Evolutionary conservation across 305 asterid genomes (phyloP), one percentile per base, ranked within the genome.

Genomic region (Plantago coronopus): DNA sequence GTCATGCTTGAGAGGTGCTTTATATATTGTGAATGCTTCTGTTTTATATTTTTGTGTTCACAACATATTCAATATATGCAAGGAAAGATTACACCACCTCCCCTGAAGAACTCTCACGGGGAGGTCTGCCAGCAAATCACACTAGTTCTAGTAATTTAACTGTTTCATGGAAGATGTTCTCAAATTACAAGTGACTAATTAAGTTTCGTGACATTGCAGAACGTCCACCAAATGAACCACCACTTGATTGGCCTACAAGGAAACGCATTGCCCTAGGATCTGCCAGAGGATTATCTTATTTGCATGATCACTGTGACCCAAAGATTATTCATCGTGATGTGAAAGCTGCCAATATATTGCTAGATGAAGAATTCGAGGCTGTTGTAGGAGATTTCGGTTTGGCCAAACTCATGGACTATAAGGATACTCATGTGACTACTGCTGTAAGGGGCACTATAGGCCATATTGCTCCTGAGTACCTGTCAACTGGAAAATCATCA

Each of bases 391-490:
- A 82, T 72, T 82, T 82, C 29, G 89, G 89, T 16, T 67, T 82
- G 75, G 89, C 89, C 48, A 82, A 78, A 69, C 80, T 82, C 44
- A 82, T 82, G 89, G 86, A 82, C 60, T 82, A 82, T 50, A 82
- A 82, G 74, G 89, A 82, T 18, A 82, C 89, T 6, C 89, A 82
- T 29, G 89, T 82, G 51, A 82, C 86, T 18, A 82, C 89, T 17
- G 83, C 89, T 17, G 89, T 82, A 38, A 81, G 89, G 49, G 89
- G 89, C 51, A 82, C 89, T 3, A 77, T 82, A 14, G 89, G 89
- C 47, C 89, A 82, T 72, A 82, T 82, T 50, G 89, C 89, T 22
- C 88, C 88, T 0, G 88, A 82, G 78, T 82, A 82, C 64, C 64
- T 82, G 21, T 82, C 89, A 62, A 82, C 89, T 8, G 89, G 89